A percentile compares a stretch with the other conserved stretches of the same genome.
phyloP scores from a whole-genome alignment of 1,284 basidiomycete species.

The Ganoderma meredithae region DNA sequence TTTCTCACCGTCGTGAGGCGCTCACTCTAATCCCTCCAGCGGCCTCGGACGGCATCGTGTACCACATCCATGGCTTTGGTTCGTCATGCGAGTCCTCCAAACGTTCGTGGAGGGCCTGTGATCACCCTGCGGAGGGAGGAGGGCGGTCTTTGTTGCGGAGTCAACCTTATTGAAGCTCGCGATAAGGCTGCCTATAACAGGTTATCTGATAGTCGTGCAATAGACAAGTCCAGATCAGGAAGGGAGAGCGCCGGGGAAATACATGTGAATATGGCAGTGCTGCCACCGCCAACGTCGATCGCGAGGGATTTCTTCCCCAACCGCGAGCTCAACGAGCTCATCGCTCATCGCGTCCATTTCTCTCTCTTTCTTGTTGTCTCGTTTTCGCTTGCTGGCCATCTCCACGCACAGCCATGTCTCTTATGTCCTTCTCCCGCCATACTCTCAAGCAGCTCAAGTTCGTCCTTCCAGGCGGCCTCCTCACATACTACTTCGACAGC shows the following conservation, averaged over 20 bases:
- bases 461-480: constrained; percentile 67
- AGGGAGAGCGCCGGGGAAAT: background rate
- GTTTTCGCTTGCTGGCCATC: background rate
- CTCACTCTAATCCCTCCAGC: background rate
- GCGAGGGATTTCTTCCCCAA: background rate
- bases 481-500: constrained; percentile 69
- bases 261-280: constrained; percentile 17
- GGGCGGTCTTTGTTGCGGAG: background rate
- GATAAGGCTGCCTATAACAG: background rate
- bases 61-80: background rate
- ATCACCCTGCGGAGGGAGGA: background rate
- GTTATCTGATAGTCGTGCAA: constrained; percentile 4
- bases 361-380: background rate
- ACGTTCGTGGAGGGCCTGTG: background rate
- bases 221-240: constrained; percentile 4
- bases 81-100: background rate
- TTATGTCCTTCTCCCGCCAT: constrained; percentile 49
- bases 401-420: constrained; percentile 21
- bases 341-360: constrained; percentile 3
- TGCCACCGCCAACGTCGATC: constrained; percentile 8
- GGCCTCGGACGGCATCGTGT: background rate
- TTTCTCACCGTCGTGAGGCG: constrained; percentile 12
- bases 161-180: background rate
- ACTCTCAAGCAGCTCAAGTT: constrained; percentile 74
- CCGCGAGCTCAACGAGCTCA: constrained; percentile 13